These are phyloP conservation scores for Fallopia convolvulus DNA, from an alignment of 148 eudicot genomes.

Conservation along the genomic window DNA sequence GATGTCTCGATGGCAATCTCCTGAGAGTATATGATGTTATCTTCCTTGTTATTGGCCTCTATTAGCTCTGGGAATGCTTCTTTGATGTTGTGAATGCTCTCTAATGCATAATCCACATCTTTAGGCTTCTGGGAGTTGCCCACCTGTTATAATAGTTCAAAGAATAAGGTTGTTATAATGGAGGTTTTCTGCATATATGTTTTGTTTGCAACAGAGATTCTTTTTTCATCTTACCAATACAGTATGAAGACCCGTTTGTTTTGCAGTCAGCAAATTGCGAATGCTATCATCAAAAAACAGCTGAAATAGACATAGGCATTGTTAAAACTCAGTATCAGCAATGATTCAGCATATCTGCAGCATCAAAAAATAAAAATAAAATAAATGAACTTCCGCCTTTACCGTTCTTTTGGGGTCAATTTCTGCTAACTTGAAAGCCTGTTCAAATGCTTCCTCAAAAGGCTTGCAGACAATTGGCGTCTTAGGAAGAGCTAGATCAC, in stretches of 20 bases:
- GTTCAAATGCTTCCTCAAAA: slow-evolving; percentile 45
- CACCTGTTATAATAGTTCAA: slow-evolving; percentile 31
- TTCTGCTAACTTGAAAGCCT: slow-evolving; percentile 54
- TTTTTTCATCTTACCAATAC: slow-evolving; percentile 54
- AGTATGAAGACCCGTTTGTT: slow-evolving; percentile 55
- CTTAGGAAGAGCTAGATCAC: slow-evolving; percentile 31
- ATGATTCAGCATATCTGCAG: too few species aligned
- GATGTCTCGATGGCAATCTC: slow-evolving; percentile 33
- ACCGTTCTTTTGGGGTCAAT: slow-evolving; percentile 71
- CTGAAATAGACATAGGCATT: slow-evolving; percentile 28
- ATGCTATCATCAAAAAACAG: slow-evolving; percentile 85
- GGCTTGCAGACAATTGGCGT: slow-evolving; percentile 82
- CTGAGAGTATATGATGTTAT: slow-evolving; percentile 32
- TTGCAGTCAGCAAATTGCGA: slow-evolving; percentile 67
- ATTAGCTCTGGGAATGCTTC: slow-evolving; percentile 85
- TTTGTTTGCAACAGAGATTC: neutral
- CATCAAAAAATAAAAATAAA: too few species aligned
- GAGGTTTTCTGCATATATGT: neutral
- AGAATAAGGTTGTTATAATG: neutral
- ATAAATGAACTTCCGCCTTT: slow-evolving; percentile 8
- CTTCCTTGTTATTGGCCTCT: slow-evolving; percentile 39
- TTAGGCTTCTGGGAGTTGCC: slow-evolving; percentile 51
- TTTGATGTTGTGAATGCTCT: slow-evolving; percentile 85
- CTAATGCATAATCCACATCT: slow-evolving; percentile 73
- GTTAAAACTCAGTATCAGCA: neutral